A percentile compares a stretch with the other conserved stretches of the same genome.
Conservation (phyloP, 768 basidiomycete species). For the Trametes gibbosa region DNA sequence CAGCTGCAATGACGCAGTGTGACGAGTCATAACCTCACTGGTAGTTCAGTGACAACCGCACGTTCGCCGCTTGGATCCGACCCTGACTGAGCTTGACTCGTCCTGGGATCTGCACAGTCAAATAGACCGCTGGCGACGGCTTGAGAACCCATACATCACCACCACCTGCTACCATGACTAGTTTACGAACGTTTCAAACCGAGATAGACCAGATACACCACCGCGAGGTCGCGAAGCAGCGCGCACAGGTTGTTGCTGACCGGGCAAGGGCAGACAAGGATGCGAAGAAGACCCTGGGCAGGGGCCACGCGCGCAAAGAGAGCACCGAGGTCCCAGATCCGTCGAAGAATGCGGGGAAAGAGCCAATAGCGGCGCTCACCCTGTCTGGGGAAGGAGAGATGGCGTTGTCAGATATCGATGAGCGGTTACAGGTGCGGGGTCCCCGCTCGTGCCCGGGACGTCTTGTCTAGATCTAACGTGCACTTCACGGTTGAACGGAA, state of each 20-base stretch:
- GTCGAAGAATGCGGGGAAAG: constrained; percentile 6
- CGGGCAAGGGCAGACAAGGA: constrained; percentile 25
- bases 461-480: not conserved
- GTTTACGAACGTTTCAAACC: constrained; percentile 60
- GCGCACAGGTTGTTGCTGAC: constrained; percentile 37
- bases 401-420: constrained; percentile 44
- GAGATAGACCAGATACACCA: constrained; percentile 77
- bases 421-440: constrained; percentile 48
- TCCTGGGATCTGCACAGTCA: not conserved
- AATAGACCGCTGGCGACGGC: constrained; percentile 1
- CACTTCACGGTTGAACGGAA: not conserved
- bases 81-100: constrained; percentile 22
- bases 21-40: constrained; percentile 16
- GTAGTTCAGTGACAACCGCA: constrained; percentile 12
- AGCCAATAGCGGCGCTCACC: constrained; percentile 10
- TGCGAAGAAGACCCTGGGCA: constrained; percentile 41
- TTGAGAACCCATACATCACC: not conserved
- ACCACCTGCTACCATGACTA: constrained; percentile 42
- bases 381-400: constrained; percentile 2
- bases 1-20: not conserved
- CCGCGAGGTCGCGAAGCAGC: constrained; percentile 65
- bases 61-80: not conserved
- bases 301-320: constrained; percentile 24
- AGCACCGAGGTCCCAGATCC: constrained; percentile 5
- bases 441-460: not conserved